A percentile compares a stretch with the other conserved stretches of the same genome.
These are phyloP conservation scores for Elsinoe batatas DNA, from an alignment of 2,329 filamentous ascomycete genomes.

Conservation along the genomic window DNA sequence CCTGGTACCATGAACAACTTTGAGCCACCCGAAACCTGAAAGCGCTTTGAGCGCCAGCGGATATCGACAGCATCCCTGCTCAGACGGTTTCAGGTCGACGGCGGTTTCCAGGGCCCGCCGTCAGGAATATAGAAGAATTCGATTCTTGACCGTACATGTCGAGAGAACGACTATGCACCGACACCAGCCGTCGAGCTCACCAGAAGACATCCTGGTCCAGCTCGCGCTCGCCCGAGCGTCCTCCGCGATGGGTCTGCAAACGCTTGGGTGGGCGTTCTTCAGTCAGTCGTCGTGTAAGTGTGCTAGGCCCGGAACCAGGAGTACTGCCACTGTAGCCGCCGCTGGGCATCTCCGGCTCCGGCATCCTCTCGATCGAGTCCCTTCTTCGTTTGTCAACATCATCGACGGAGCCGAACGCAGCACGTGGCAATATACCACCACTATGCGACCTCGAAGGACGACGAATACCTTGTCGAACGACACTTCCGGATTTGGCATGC, in stretches of 20 bases:
- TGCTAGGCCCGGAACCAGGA: background rate
- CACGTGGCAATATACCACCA: background rate
- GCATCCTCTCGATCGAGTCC: background rate
- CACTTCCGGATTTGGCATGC: background rate
- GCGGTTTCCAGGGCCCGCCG: no score
- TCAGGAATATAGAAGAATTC: no score
- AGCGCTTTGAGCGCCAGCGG: background rate
- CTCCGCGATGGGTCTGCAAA: background rate
- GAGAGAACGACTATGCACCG: no score
- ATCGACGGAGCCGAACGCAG: background rate
- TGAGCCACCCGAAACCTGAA: background rate
- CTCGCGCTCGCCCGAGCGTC: background rate
- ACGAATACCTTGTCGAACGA: background rate
- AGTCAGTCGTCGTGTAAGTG: background rate
- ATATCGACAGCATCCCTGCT: no score
- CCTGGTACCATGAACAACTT: background rate
- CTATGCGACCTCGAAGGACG: background rate
- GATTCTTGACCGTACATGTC: no score
- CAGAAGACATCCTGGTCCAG: constrained; percentile 8
- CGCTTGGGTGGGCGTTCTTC: background rate
- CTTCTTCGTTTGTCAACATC: constrained; percentile 1
- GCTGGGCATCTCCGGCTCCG: background rate
- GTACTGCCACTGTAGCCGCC: background rate
- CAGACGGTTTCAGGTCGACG: no score
- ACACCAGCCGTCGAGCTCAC: background rate